phyloP scores from a whole-genome alignment of 805 yeast species.

The Candida manassasensis region DNA sequence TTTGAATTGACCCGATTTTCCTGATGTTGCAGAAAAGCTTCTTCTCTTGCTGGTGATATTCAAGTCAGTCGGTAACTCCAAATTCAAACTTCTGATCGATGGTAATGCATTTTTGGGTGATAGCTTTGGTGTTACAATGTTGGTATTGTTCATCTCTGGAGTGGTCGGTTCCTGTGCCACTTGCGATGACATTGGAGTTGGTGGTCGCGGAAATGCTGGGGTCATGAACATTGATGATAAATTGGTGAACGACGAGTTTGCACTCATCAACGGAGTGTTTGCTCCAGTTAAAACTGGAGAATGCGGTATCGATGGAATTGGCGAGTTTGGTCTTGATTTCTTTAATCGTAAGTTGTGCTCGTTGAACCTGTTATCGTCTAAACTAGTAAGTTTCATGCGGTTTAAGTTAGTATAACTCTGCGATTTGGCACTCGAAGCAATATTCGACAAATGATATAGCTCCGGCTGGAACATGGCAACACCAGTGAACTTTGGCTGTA shows the following conservation, averaged over 20 bases:
- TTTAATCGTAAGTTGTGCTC: conserved; percentile 42
- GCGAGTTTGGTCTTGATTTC: conserved; percentile 49
- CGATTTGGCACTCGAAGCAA: conserved; percentile 14
- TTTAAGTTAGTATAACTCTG: conserved; percentile 13
- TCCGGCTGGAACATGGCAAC: conserved; percentile 10
- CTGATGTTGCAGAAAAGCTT: conserved; percentile 14
- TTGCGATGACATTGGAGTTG: conserved; percentile 10
- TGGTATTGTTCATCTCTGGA: conserved; percentile 10
- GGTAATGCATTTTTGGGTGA: conserved; percentile 34
- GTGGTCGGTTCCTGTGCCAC: conserved; percentile 7
- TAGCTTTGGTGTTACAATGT: conserved; percentile 21
- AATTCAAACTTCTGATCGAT: conserved; percentile 45
- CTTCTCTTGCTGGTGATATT: conserved; percentile 5
- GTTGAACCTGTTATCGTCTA: conserved; percentile 45
- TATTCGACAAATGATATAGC: conserved; percentile 22
- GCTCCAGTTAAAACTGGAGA: conserved; percentile 35
- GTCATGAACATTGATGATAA: conserved; percentile 33
- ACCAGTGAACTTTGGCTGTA: conserved; percentile 6
- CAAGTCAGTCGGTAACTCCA: conserved; percentile 43
- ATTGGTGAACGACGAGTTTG: conserved; percentile 38
- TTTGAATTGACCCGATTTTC: conserved; percentile 17
- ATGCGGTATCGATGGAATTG: conserved; percentile 38
- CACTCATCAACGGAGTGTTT: conserved; percentile 39
- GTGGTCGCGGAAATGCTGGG: conserved; percentile 13
- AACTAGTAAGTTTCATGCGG: conserved; percentile 15